Evolutionary conservation across 2,329 filamentous ascomycete species (phyloP).

Genomic region (Monosporascus sp.): DNA sequence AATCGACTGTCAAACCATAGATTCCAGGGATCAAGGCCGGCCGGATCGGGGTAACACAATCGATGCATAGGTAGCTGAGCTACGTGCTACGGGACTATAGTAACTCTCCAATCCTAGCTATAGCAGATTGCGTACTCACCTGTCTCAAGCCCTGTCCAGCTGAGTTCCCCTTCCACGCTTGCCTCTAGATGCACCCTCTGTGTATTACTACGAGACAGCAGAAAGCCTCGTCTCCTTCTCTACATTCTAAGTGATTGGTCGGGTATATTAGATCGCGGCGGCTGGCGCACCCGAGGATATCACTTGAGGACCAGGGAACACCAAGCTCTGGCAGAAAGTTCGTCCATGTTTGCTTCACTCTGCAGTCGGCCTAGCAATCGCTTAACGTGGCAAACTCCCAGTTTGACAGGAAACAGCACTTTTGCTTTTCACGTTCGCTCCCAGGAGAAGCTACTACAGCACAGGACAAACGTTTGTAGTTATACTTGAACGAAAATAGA

Average conservation of each 20-base stretch:
- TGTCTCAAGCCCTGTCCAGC: not conserved
- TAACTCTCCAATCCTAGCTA: not conserved
- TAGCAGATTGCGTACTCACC: not conserved
- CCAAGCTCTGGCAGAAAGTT: not conserved
- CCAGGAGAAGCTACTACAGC: not conserved
- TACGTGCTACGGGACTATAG: not conserved
- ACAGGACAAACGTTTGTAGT: not conserved
- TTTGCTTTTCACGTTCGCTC: too few species aligned
- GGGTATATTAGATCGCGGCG: too few species aligned
- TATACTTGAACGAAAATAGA: not conserved
- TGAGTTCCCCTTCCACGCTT: not conserved
- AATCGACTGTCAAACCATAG: not conserved
- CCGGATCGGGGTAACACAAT: not conserved
- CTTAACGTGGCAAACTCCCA: constrained; percentile 1
- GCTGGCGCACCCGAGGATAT: not conserved
- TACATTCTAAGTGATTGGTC: not conserved
- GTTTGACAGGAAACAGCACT: not conserved
- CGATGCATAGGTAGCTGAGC: not conserved
- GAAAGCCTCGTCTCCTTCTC: not conserved
- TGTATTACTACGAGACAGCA: constrained; percentile 8
- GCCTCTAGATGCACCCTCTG: constrained; percentile 2
- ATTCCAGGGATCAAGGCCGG: not conserved
- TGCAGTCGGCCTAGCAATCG: constrained; percentile 10
- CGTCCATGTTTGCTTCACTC: constrained; percentile 10
- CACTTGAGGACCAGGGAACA: not conserved